Conservation (phyloP, 108 stramenopile species). For the Nitzschia sp. region DNA sequence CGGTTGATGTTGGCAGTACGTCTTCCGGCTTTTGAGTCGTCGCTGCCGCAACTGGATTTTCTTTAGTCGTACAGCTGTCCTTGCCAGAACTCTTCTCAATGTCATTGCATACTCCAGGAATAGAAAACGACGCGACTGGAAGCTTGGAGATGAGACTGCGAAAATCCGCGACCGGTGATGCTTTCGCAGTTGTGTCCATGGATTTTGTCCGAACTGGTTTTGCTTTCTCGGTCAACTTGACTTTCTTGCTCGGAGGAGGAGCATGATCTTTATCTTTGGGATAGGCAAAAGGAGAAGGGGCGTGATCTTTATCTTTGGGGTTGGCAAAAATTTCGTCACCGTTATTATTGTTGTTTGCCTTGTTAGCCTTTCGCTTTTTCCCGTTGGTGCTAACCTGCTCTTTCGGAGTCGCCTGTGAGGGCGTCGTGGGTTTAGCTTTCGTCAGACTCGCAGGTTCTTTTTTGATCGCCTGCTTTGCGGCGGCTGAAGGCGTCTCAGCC, state of each 20-base stretch:
- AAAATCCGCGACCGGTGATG: constrained; percentile 33
- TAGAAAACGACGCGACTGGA: constrained; percentile 76
- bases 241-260: constrained; percentile 6
- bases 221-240: not conserved
- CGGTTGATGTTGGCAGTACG: constrained; percentile 65
- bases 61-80: not conserved
- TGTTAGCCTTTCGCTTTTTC: not conserved
- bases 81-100: not conserved
- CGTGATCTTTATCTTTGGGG: constrained; percentile 24
- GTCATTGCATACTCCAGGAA: constrained; percentile 34
- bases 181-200: constrained; percentile 17
- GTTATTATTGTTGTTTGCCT: constrained; percentile 2
- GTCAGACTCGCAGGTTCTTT: not conserved
- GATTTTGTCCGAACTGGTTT: constrained; percentile 7
- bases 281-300: constrained; percentile 30
- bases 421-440: constrained; percentile 4
- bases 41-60: constrained; percentile 1
- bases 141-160: constrained; percentile 52
- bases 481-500: no score
- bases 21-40: not conserved
- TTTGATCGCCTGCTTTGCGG: constrained; percentile 12
- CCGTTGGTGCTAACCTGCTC: constrained; percentile 13
- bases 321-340: constrained; percentile 37
- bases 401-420: constrained; percentile 17
- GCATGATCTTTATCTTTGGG: constrained; percentile 23